phyloP scores from a whole-genome alignment of 306 rosid species.

The Cyamopsis tetragonoloba region DNA sequence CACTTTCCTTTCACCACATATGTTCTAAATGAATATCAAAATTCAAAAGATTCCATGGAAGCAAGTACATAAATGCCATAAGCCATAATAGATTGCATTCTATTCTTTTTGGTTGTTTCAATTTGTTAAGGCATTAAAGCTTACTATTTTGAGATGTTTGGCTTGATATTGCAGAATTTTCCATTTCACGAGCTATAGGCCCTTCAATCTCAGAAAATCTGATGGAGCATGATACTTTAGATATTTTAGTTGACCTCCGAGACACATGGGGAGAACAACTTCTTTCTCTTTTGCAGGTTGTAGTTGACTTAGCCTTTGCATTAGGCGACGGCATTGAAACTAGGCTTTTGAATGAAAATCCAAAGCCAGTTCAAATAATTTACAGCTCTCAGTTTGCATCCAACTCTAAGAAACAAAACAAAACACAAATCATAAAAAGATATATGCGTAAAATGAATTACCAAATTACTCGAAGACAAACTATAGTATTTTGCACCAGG shows the following conservation, averaged over 20 bases:
- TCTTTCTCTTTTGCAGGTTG: slow-evolving; percentile 9
- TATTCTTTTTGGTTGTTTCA: neutral
- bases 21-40: neutral
- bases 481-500: neutral
- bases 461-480: neutral
- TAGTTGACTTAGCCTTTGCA: slow-evolving; percentile 22
- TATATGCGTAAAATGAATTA: neutral
- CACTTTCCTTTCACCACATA: neutral
- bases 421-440: slow-evolving; percentile 10
- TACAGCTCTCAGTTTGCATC: neutral
- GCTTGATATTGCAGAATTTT: slow-evolving; percentile 3
- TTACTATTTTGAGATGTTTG: slow-evolving; percentile 26
- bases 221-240: neutral
- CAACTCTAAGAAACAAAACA: neutral
- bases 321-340: slow-evolving; percentile 3
- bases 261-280: slow-evolving; percentile 27
- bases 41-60: neutral
- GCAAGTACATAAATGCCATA: neutral
- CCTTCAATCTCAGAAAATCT: no score
- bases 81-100: neutral
- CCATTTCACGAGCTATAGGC: neutral
- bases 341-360: slow-evolving; percentile 5
- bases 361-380: neutral
- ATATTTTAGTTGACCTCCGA: slow-evolving; percentile 23
- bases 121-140: neutral